Evolutionary conservation across 1,284 basidiomycete species (phyloP).

Genomic region (Albatrellus sp.): DNA sequence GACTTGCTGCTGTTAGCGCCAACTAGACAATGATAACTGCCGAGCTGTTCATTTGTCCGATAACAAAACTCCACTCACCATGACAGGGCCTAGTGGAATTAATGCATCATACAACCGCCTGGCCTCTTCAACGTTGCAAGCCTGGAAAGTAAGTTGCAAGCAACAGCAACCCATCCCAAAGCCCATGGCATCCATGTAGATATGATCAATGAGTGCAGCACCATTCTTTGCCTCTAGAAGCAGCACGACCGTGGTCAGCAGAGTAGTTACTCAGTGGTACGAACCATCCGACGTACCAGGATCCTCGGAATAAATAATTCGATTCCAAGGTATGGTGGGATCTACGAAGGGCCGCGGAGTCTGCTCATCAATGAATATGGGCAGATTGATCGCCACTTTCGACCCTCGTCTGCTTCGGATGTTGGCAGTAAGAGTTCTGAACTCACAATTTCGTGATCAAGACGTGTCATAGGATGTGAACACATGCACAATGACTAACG

Average conservation of each 20-base stretch:
- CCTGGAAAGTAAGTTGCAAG: slow-evolving; percentile 95
- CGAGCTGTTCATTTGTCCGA: slow-evolving; percentile 1
- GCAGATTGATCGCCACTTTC: slow-evolving; percentile 94
- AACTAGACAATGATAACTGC: slow-evolving; percentile 36
- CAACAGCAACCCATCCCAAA: slow-evolving; percentile 99
- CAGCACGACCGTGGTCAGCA: neutral
- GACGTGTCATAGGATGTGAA: neutral
- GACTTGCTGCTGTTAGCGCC: slow-evolving; percentile 89
- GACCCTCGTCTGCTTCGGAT: slow-evolving; percentile 84
- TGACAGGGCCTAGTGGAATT: slow-evolving; percentile 87
- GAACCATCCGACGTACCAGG: slow-evolving; percentile 32
- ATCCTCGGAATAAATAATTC: slow-evolving; percentile 73
- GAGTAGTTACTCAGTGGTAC: neutral
- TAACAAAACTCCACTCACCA: slow-evolving; percentile 40
- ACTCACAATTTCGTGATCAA: neutral
- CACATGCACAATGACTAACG: slow-evolving; percentile 40
- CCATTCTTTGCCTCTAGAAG: slow-evolving; percentile 72
- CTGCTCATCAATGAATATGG: slow-evolving; percentile 80
- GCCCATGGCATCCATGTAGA: slow-evolving; percentile 99
- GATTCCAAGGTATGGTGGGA: slow-evolving; percentile 79
- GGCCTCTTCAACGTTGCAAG: slow-evolving; percentile 87
- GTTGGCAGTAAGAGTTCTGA: slow-evolving; percentile 89
- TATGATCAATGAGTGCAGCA: slow-evolving; percentile 81
- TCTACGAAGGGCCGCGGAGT: slow-evolving; percentile 88
- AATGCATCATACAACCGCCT: slow-evolving; percentile 90